Conservation (phyloP, 768 basidiomycete genomes). For the Boletus reticulatus region DNA sequence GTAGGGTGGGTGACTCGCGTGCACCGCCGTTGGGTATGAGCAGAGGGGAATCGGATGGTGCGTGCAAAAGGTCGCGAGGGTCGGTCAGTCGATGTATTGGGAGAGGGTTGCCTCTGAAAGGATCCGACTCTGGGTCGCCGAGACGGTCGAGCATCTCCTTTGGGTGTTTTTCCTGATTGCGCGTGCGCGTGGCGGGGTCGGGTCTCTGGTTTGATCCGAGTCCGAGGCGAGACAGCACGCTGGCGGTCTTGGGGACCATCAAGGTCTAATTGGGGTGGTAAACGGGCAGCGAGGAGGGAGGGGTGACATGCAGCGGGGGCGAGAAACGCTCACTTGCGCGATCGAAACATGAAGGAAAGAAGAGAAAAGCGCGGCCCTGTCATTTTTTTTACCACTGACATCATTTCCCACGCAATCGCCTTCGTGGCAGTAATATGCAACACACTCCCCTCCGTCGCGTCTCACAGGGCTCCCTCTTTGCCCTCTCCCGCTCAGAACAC, state of each 20-base stretch:
- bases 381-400: slow-evolving; percentile 11
- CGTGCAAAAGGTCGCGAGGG: slow-evolving; percentile 8
- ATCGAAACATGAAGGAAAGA: not conserved
- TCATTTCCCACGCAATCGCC: slow-evolving; percentile 8
- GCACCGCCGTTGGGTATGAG: slow-evolving; percentile 55
- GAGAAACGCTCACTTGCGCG: no score
- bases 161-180: slow-evolving; percentile 22
- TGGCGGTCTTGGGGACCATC: slow-evolving; percentile 37
- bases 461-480: slow-evolving; percentile 88
- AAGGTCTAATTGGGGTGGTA: not conserved
- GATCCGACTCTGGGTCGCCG: slow-evolving; percentile 37
- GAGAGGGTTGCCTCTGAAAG: slow-evolving; percentile 27
- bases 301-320: no score
- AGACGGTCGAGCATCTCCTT: slow-evolving; percentile 39
- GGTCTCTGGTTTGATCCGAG: slow-evolving; percentile 21
- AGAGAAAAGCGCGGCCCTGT: not conserved
- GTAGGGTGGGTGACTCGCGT: slow-evolving; percentile 55
- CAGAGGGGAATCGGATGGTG: slow-evolving; percentile 36
- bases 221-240: slow-evolving; percentile 33
- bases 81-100: slow-evolving; percentile 27
- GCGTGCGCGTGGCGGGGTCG: slow-evolving; percentile 2
- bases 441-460: slow-evolving; percentile 71
- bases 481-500: slow-evolving; percentile 69
- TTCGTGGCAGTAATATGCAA: slow-evolving; percentile 8
- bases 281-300: not conserved